Conservation (phyloP, 768 basidiomycete genomes). For the Harrya chromipes region DNA sequence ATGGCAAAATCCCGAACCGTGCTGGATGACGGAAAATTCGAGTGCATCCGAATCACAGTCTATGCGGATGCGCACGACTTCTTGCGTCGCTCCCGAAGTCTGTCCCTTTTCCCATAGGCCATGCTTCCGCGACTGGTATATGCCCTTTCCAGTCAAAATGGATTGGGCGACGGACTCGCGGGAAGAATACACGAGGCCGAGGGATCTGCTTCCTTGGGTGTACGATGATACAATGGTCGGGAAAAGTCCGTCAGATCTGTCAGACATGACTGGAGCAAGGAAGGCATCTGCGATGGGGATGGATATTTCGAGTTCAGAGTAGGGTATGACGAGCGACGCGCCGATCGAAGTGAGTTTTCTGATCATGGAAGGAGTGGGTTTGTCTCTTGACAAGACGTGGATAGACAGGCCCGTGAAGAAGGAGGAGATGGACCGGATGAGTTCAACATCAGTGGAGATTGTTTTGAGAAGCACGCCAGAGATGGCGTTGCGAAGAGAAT, state of each 20-base stretch:
- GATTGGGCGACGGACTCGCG: slow-evolving; percentile 79
- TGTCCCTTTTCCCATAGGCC: slow-evolving; percentile 97
- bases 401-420: slow-evolving; percentile 67
- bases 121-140: slow-evolving; percentile 95
- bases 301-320: slow-evolving; percentile 57
- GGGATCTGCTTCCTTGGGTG: slow-evolving; percentile 61
- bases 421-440: slow-evolving; percentile 71
- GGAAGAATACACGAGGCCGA: slow-evolving; percentile 97
- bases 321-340: slow-evolving; percentile 69
- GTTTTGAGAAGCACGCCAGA: slow-evolving; percentile 82
- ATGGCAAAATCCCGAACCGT: slow-evolving; percentile 93
- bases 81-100: slow-evolving; percentile 91
- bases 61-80: slow-evolving; percentile 72
- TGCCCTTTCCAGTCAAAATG: slow-evolving; percentile 84
- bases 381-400: slow-evolving; percentile 52
- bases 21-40: slow-evolving; percentile 86
- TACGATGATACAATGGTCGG: slow-evolving; percentile 85
- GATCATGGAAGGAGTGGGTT: slow-evolving; percentile 59
- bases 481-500: slow-evolving; percentile 67
- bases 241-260: slow-evolving; percentile 89
- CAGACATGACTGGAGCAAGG: slow-evolving; percentile 76
- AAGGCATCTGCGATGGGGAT: slow-evolving; percentile 84
- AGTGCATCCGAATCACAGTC: slow-evolving; percentile 95
- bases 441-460: slow-evolving; percentile 65
- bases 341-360: slow-evolving; percentile 55